phyloP scores from a whole-genome alignment of 176 grass and related monocot species.

The Pharus latifolius region DNA sequence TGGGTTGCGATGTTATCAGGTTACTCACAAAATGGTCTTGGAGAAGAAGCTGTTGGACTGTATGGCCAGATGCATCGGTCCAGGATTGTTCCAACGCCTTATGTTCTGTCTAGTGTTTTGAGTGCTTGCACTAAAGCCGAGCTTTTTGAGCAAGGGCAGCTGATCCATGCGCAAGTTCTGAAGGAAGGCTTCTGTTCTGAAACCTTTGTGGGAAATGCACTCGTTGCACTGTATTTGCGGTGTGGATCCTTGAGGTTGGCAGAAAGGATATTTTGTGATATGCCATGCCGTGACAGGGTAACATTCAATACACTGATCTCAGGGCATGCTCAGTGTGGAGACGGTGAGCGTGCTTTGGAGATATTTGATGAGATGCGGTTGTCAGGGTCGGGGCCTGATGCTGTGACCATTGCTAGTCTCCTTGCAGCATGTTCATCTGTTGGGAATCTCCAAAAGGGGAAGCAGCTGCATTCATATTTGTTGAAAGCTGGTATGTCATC shows the following conservation, averaged over 20 bases:
- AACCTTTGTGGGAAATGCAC: slow-evolving; percentile 49
- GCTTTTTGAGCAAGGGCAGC: slow-evolving; percentile 26
- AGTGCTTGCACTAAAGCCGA: slow-evolving; percentile 50
- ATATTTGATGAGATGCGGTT: slow-evolving; percentile 37
- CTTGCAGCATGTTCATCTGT: slow-evolving; percentile 38
- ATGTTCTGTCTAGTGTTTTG: slow-evolving; percentile 48
- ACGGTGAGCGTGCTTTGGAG: slow-evolving; percentile 23
- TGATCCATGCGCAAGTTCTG: slow-evolving; percentile 50
- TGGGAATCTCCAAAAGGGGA: slow-evolving; percentile 43
- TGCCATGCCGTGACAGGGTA: slow-evolving; percentile 35
- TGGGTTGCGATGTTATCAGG: slow-evolving; percentile 71
- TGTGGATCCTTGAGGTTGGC: slow-evolving; percentile 19
- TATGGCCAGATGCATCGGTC: slow-evolving; percentile 37
- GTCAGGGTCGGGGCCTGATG: slow-evolving; percentile 36
- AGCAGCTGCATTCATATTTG: slow-evolving; percentile 40
- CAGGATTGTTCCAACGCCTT: slow-evolving; percentile 34
- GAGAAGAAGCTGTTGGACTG: slow-evolving; percentile 34
- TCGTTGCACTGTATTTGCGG: slow-evolving; percentile 35
- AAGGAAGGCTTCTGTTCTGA: slow-evolving; percentile 50
- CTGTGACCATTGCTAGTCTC: slow-evolving; percentile 44
- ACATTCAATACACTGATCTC: slow-evolving; percentile 58
- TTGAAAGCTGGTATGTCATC: slow-evolving; percentile 47
- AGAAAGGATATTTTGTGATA: slow-evolving; percentile 44
- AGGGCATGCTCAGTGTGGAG: slow-evolving; percentile 44
- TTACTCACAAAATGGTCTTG: slow-evolving; percentile 38